These are phyloP conservation scores for Ustilago tritici DNA, from an alignment of 1,284 basidiomycete genomes.

Conservation along the genomic window DNA sequence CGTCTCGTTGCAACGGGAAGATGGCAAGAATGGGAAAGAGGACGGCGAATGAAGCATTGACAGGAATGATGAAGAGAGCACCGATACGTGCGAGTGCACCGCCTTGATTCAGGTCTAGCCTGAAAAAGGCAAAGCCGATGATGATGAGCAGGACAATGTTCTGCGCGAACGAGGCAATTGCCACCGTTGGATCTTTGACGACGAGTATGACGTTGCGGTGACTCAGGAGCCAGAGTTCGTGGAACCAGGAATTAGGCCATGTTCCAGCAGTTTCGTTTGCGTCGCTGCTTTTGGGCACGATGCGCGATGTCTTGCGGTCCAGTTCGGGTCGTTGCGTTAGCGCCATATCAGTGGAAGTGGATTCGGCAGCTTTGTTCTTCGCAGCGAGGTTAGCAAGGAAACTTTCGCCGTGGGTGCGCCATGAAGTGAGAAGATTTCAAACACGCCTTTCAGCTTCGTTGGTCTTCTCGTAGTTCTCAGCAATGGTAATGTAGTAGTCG, in stretches of 20 bases:
- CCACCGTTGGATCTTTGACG: constrained; percentile 49
- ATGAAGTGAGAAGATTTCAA: constrained; percentile 34
- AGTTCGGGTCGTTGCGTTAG: background rate
- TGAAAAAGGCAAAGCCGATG: constrained; percentile 57
- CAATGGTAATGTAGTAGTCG: constrained; percentile 49
- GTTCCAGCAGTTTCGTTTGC: constrained; percentile 21
- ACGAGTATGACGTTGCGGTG: constrained; percentile 47
- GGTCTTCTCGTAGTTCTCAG: constrained; percentile 54
- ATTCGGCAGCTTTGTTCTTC: background rate
- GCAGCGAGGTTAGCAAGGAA: constrained; percentile 13
- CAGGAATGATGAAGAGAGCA: constrained; percentile 54
- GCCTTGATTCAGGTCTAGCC: constrained; percentile 35
- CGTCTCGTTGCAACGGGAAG: constrained; percentile 50
- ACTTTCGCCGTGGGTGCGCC: constrained; percentile 31
- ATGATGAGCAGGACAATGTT: constrained; percentile 49
- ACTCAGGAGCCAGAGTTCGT: constrained; percentile 48
- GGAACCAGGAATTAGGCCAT: constrained; percentile 54
- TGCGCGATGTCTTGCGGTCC: constrained; percentile 20
- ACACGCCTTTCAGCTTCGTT: constrained; percentile 50
- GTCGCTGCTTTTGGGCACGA: constrained; percentile 29
- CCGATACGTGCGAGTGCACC: constrained; percentile 55
- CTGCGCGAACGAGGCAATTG: constrained; percentile 45
- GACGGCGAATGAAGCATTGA: constrained; percentile 48
- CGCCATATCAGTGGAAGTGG: background rate
- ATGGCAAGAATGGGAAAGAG: constrained; percentile 54